phyloP scores from a whole-genome alignment of 106 monocot species.

The Acorus calamus region DNA sequence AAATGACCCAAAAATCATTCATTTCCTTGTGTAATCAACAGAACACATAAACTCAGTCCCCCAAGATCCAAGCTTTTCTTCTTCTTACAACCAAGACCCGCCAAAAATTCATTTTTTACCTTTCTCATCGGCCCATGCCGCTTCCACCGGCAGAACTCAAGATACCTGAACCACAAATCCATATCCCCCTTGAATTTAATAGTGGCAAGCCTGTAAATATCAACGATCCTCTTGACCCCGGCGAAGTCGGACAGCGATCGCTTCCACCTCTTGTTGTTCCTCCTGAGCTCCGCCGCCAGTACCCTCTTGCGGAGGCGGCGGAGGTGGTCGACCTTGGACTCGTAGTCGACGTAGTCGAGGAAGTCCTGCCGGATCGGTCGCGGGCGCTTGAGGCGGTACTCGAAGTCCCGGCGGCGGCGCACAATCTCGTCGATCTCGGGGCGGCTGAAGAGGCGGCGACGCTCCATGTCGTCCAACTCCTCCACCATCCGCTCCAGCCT shows the following conservation, averaged over 20 bases:
- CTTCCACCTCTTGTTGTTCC: constrained; percentile 54
- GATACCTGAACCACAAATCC: constrained; percentile 74
- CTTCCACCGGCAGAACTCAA: constrained; percentile 64
- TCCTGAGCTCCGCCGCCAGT: constrained; percentile 33
- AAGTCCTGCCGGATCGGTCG: constrained; percentile 64
- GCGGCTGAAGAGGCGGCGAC: constrained; percentile 58
- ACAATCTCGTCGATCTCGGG: constrained; percentile 65
- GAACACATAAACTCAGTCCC: no score
- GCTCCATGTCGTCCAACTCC: constrained; percentile 85
- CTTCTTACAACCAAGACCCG: background rate
- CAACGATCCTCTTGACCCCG: constrained; percentile 53
- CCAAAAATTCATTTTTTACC: constrained; percentile 16
- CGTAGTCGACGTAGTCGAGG: constrained; percentile 73
- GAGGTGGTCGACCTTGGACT: constrained; percentile 46
- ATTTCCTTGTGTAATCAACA: background rate
- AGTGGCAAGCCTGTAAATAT: constrained; percentile 42
- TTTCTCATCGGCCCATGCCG: constrained; percentile 72
- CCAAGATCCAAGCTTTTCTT: background rate
- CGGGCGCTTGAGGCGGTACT: constrained; percentile 76
- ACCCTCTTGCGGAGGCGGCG: constrained; percentile 44
- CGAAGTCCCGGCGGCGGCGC: constrained; percentile 66
- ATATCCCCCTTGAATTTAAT: constrained; percentile 62
- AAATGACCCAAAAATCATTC: no score
- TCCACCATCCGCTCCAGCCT: constrained; percentile 81
- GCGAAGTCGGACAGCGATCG: constrained; percentile 63